Conservation (phyloP, 805 yeast species). For the Metschnikowia hibisci region DNA sequence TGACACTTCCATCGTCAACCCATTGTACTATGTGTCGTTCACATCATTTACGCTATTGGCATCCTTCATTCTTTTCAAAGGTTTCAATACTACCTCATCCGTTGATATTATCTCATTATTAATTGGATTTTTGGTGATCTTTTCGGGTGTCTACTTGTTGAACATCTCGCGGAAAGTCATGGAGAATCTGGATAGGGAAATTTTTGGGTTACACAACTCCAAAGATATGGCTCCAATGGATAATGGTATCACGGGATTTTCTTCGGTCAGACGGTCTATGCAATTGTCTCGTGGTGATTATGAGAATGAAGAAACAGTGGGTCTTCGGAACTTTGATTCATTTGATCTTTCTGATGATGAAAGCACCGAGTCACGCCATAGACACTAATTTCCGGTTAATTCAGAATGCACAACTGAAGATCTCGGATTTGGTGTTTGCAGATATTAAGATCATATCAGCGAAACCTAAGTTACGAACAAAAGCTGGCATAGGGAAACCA, state of each 20-base stretch:
- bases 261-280: slow-evolving; percentile 72
- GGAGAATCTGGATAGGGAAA: slow-evolving; percentile 48
- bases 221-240: slow-evolving; percentile 66
- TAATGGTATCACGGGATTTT: slow-evolving; percentile 70
- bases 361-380: slow-evolving; percentile 13
- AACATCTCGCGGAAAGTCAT: slow-evolving; percentile 70
- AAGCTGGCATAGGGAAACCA: too few relatives aligned
- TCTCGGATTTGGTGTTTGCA: neutral
- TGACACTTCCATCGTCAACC: slow-evolving; percentile 89
- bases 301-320: slow-evolving; percentile 46
- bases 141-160: slow-evolving; percentile 79
- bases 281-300: slow-evolving; percentile 49
- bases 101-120: slow-evolving; percentile 77
- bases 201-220: slow-evolving; percentile 55
- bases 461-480: too few relatives aligned
- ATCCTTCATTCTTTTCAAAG: slow-evolving; percentile 79
- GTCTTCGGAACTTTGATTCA: slow-evolving; percentile 58
- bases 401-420: neutral
- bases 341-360: slow-evolving; percentile 50
- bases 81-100: slow-evolving; percentile 79
- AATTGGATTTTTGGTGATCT: slow-evolving; percentile 82
- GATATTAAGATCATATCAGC: too few relatives aligned
- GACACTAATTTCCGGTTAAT: slow-evolving; percentile 6
- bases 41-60: slow-evolving; percentile 86
- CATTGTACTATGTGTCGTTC: slow-evolving; percentile 85